Percentiles rank a stretch among this genome's conserved stretches.
phyloP scores from a whole-genome alignment of 345 rosid species.

The Trapa bicornis region DNA sequence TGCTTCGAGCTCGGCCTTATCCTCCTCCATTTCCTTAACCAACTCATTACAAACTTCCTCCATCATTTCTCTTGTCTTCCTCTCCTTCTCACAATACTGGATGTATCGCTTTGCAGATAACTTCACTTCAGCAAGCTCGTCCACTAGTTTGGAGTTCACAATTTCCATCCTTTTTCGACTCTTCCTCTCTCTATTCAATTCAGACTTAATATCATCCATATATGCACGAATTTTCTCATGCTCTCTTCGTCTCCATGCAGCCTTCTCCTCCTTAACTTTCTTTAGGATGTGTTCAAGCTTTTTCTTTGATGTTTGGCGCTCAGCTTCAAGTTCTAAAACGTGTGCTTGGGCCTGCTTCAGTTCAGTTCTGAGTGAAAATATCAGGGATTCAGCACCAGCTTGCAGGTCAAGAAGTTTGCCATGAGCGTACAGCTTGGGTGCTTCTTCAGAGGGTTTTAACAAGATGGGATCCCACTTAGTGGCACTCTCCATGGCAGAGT shows the following conservation, averaged over 20 bases:
- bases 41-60: slow-evolving; percentile 94
- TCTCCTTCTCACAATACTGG: slow-evolving; percentile 65
- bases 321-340: slow-evolving; percentile 53
- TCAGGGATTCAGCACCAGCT: slow-evolving; percentile 47
- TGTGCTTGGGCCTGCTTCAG: slow-evolving; percentile 50
- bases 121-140: slow-evolving; percentile 69
- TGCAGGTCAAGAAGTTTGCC: slow-evolving; percentile 38
- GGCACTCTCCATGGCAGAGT: slow-evolving; percentile 69
- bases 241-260: slow-evolving; percentile 70
- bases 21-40: slow-evolving; percentile 72
- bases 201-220: slow-evolving; percentile 52
- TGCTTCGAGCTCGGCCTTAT: slow-evolving; percentile 65
- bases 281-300: slow-evolving; percentile 73
- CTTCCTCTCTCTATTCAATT: slow-evolving; percentile 58
- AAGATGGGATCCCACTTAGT: slow-evolving; percentile 75
- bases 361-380: slow-evolving; percentile 51
- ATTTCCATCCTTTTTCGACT: slow-evolving; percentile 56
- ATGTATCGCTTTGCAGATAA: slow-evolving; percentile 40
- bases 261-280: slow-evolving; percentile 79
- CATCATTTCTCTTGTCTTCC: slow-evolving; percentile 50
- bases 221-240: slow-evolving; percentile 74
- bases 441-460: slow-evolving; percentile 36
- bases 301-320: slow-evolving; percentile 59
- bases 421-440: slow-evolving; percentile 29
- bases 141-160: slow-evolving; percentile 56